Evolutionary conservation across 2,329 filamentous ascomycete species (phyloP).

Genomic region (Aspergillus persii): DNA sequence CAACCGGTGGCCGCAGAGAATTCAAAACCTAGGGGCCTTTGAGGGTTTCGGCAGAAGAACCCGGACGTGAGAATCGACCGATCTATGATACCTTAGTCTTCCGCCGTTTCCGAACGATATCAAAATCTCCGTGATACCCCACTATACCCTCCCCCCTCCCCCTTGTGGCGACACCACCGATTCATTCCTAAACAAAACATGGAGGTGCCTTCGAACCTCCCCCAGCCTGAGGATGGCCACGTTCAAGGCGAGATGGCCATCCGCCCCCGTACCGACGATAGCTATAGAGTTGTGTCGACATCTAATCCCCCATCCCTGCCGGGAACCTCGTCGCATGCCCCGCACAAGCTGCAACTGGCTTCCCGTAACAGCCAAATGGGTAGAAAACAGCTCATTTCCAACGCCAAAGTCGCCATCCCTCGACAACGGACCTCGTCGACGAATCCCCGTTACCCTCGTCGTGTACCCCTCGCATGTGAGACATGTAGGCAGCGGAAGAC

Average conservation of each 20-base stretch:
- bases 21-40: not conserved
- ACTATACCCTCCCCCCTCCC: not conserved
- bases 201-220: conserved; percentile 13
- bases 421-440: conserved; percentile 19
- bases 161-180: not conserved
- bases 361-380: conserved; percentile 9
- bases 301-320: conserved; percentile 9
- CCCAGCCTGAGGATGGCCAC: conserved; percentile 5
- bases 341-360: conserved; percentile 3
- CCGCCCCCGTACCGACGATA: conserved; percentile 7
- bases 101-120: not conserved
- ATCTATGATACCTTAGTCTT: not conserved
- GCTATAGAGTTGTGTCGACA: conserved; percentile 9
- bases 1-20: not conserved
- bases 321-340: conserved; percentile 1
- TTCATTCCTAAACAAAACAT: conserved; percentile 1
- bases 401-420: conserved; percentile 33
- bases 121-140: not conserved
- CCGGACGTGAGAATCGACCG: not conserved
- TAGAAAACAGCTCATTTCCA: conserved; percentile 14
- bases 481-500: conserved; percentile 43
- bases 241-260: conserved; percentile 9
- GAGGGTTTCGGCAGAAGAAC: not conserved
- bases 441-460: conserved; percentile 23
- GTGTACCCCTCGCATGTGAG: conserved; percentile 41